A percentile compares a stretch with the other conserved stretches of the same genome.
Conservation (phyloP, 345 rosid species). For the Lagerstroemia speciosa region DNA sequence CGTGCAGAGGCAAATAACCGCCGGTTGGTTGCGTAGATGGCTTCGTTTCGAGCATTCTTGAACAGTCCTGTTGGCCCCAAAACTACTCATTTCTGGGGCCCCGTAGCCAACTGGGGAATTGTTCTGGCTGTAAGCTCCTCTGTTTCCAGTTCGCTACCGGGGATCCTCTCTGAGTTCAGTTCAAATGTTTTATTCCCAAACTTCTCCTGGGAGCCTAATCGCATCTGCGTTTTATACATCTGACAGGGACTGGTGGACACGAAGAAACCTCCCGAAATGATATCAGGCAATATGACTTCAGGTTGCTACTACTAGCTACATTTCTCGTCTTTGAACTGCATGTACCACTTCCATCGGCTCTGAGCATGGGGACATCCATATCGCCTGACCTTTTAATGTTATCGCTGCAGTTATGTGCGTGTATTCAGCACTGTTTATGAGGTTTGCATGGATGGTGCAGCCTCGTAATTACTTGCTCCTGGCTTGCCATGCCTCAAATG, state of each 20-base stretch:
- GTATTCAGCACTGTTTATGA: conserved; percentile 29
- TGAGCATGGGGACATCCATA: neutral
- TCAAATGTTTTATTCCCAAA: neutral
- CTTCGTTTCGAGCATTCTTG: conserved; percentile 59
- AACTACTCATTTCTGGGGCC: conserved; percentile 90
- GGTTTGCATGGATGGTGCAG: conserved; percentile 41
- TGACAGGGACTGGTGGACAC: conserved; percentile 77
- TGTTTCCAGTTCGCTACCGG: neutral
- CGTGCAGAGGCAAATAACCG: too few relatives aligned
- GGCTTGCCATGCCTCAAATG: conserved; percentile 91
- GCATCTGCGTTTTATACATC: neutral
- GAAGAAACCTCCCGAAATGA: conserved; percentile 87
- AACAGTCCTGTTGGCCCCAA: conserved; percentile 83
- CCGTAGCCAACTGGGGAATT: conserved; percentile 85
- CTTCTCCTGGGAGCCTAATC: neutral
- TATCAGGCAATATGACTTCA: conserved; percentile 80
- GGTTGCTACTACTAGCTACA: conserved; percentile 23
- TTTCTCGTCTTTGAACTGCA: neutral
- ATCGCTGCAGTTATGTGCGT: conserved; percentile 27
- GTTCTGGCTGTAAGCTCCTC: conserved; percentile 55
- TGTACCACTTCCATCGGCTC: neutral
- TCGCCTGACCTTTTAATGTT: neutral
- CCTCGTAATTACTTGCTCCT: conserved; percentile 47
- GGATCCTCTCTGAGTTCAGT: neutral
- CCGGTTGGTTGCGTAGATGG: conserved; percentile 22